These are phyloP conservation scores for Rosa persica DNA, from an alignment of 306 rosid species.

Conservation along the genomic window DNA sequence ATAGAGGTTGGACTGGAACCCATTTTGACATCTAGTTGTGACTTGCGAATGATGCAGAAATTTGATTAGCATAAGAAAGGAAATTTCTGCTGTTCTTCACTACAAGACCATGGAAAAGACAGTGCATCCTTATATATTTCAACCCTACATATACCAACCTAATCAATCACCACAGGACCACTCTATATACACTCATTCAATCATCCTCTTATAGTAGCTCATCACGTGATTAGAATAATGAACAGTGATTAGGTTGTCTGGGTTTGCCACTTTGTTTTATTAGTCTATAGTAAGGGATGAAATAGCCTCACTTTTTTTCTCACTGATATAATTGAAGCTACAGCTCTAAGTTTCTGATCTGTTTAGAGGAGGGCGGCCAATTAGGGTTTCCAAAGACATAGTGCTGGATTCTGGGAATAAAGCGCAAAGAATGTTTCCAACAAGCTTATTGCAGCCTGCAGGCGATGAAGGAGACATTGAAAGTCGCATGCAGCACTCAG, in stretches of 20 bases:
- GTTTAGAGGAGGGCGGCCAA: not conserved
- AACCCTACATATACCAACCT: not conserved
- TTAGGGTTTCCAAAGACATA: not conserved
- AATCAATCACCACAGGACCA: not conserved
- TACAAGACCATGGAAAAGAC: not conserved
- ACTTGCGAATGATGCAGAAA: not conserved
- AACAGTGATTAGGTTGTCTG: not conserved
- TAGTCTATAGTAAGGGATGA: not conserved
- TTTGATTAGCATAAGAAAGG: not conserved
- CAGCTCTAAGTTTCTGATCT: not conserved
- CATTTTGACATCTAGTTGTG: not conserved
- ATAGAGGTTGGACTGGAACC: not conserved
- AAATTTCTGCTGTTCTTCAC: not conserved
- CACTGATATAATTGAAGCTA: not conserved
- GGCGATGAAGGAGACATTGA: conserved; percentile 54
- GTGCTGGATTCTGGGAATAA: conserved; percentile 7
- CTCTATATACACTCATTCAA: not conserved
- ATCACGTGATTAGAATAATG: not conserved
- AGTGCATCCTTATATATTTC: not conserved
- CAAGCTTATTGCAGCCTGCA: conserved; percentile 60
- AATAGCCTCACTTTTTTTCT: not conserved
- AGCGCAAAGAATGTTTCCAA: conserved; percentile 37
- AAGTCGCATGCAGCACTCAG: conserved; percentile 14
- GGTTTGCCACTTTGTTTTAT: not conserved
- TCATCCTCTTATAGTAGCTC: not conserved